Base-by-base conservation (phyloP, 352 stramenopile genomes). In the Phytophthora melonis region DNA sequence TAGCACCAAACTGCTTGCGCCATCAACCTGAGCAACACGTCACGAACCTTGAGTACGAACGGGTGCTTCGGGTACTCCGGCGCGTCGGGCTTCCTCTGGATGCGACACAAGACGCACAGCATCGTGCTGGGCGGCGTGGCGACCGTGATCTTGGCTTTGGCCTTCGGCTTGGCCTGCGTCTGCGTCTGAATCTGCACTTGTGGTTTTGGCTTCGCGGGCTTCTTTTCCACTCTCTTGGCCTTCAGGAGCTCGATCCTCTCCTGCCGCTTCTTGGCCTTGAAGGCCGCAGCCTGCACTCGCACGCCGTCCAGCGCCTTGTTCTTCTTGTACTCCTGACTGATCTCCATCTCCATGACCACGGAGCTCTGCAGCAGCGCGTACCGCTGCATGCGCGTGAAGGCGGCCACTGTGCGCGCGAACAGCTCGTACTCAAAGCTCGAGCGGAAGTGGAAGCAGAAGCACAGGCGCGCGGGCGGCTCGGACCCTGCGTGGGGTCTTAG, bases 391-490 rank as follows among this genome's bases (percentile, higher is more conserved):
- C 75, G 75, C 18, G 53, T 66, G 34, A 78, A 85, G 1, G 84
- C 83, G 3, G 66, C 36, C 5, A 84, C 30, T 0, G 77, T 80
- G 34, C 58, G 67, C 21, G 73, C 81, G 70, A 93, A 91, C 30
- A 91, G 57, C 7, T 84, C 71, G 63, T 75, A 92, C 67, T 93
- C 86, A 55, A 80, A 73, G 27, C 80, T 59, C 32, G 82, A 82
- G 50, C 81, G 77, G 58, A 93, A 92, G 68, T 87, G 75, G 73
- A 93, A 93, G 74, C 82, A 91, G 65, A 78, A 92, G 79, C 86
- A 93, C 34, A 84, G 52, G 43, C 73, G 68, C 14, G 23, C 66
- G 8, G 68, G 53, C 27, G 55, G 39, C 21, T 57, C 23, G 7
- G 36, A 23, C 6, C 13, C 49, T 23, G 18, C 32, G 30, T 23